Evolutionary conservation across 495 filamentous ascomycete genomes (phyloP), one percentile per base, ranked within the genome.

Genomic region (Parathielavia hyrcaniae): DNA sequence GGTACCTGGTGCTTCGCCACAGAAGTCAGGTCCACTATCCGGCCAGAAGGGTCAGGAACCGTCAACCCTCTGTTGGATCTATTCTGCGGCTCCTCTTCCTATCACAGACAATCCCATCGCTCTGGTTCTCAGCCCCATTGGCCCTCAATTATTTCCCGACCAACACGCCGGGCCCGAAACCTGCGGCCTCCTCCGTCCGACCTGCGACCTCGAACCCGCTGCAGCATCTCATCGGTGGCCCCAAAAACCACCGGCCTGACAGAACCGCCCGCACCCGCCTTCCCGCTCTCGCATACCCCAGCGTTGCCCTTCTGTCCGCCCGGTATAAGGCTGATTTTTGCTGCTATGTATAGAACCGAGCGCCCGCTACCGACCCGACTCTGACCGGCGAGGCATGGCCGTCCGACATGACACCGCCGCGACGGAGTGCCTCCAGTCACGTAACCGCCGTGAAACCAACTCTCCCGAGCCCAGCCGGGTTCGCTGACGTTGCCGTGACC

Each of bases 371-470:
- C 26, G 36, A 2, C 20, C 43, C 5, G 49, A 13, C 20, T 19
- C n/a, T n/a, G n/a, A n/a, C n/a, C n/a, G n/a, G n/a, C n/a, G n/a
- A n/a, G n/a, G n/a, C n/a, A n/a, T n/a, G n/a, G n/a, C n/a, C n/a
- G 48, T 50, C 9, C 4, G 46, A 49, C 38, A 8, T 7, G 17
- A 36, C 26, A 9, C 52, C 52, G 52, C 40, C 22, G 22, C 19
- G 32, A 19, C 3, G 13, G 35, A 34, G 20, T 51, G 35, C 19
- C 35, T 7, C 20, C n/a, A n/a, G n/a, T 22, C 20, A 32, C 22
- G 14, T 40, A 20, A 30, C 45, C 11, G 16, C 39, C 26, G 39
- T 56, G 58, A 52, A 61, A 52, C 58, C 58, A 61, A 56, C 47
- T 39, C 32, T 10, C 47, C n/a, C 36, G 49, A 19, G 26, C 50